Evolutionary conservation across 305 asterid species (phyloP), one percentile per base, ranked within the genome.

Genomic region (Fraxinus sp.): DNA sequence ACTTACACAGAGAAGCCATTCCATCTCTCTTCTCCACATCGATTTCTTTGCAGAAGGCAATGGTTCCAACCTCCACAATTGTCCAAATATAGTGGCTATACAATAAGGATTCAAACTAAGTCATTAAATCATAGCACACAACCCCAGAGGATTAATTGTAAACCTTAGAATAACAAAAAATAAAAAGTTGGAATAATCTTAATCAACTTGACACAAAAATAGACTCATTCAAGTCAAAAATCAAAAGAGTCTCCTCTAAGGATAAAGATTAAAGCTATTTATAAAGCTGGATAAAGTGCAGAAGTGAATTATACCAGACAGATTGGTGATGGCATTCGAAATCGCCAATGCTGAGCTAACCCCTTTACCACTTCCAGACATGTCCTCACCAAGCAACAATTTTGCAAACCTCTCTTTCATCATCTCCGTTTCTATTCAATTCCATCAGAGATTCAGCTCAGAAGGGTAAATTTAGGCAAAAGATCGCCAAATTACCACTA

Each of bases 281-380:
- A 9, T 68, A 13, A 28, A 41, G 43, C 55, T 35, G 59, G 28
- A 43, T 1, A 68, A 13, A 62, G 70, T 76, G 62, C 35, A 75
- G 77, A 8, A 80, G 10, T 36, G 20, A 81, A 62, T 80, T 82
- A 70, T 89, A 96, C 99, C 98, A 79, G 93, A 94, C 20, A 96
- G 91, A 83, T 96, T 96, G n/a, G 98, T 96, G 83, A 96, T 89
- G 85, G 98, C 89, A 83, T 96, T 96, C 22, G 99, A 96, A 87
- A 96, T 90, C 62, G 99, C 93, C 83, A 96, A 77, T 14, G 98
- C 98, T 41, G 99, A 87, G 78, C 90, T 90, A 82, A 92, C 99
- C 77, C 99, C 98, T 88, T 94, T 92, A 16, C 99, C 99, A 88
- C 95, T 89, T 26, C 98, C 98, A 82, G 99, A 96, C 99, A 96